Evolutionary conservation across 1,139 yeast genomes (phyloP), one percentile per base, ranked within the genome.

Genomic region (Wickerhamiella pararugosa): DNA sequence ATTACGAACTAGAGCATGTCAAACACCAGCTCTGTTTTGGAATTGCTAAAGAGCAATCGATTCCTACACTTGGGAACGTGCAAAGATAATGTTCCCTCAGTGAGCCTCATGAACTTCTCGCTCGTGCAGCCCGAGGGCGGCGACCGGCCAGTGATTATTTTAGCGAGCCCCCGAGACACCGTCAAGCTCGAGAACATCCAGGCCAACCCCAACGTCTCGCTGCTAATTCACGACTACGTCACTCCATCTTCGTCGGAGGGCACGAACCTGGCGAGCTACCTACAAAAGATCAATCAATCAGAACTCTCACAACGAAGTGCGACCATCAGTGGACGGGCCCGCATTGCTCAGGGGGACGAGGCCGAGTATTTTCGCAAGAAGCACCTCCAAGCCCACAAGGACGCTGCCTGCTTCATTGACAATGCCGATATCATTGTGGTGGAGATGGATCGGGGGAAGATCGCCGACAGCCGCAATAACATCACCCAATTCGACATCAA

Each of bases 41-140:
- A 15, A 15, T 15, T 51, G 42, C 43, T 51, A 28, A 36, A 38
- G 29, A 43, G 40, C 45, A 47, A 47, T 42, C 44, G 47, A 34
- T 43, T 51, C 38, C 73, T 86, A 36, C 96, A 86, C 59, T 67
- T 86, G 42, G 95, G 87, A 6, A 86, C 96, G 1, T 73, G 81
- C 45, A 62, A 69, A 40, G 60, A 66, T 26, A 64, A 76, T 41
- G 70, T 77, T 45, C 96, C 96, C 6, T 92, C 86, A 51, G 93
- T 84, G 2, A 73, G 90, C 8, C 69, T 86, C 51, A 86, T 86
- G 96, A 86, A 83, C 60, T 86, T 81, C 58, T 76, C 90, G 4
- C 82, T 75, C 51, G 58, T 76, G 7, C 58, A 56, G 30, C 51
- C 54, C 6, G 65, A 60, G 8, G 50, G 55, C 33, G 69, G 64